Conservation (phyloP, 148 eudicot genomes). For the Euryodendron excelsum region DNA sequence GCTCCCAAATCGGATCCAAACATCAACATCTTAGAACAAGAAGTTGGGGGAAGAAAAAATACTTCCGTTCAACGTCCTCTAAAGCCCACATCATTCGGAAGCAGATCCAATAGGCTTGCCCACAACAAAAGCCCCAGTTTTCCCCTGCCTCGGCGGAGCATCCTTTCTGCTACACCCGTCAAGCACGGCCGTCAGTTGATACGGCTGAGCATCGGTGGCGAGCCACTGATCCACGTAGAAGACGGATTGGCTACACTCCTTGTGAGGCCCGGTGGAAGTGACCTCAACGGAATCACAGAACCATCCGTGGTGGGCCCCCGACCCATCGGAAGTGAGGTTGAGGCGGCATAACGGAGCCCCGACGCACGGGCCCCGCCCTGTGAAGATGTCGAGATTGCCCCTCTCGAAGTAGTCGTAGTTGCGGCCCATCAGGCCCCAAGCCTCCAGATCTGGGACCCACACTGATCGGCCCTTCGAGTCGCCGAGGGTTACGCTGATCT, state of each 20-base stretch:
- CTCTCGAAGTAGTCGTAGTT: conserved; percentile 43
- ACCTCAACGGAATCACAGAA: conserved; percentile 45
- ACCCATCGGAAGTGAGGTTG: conserved; percentile 40
- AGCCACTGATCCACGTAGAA: conserved; percentile 52
- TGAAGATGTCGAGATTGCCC: conserved; percentile 44
- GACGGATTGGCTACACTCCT: conserved; percentile 25
- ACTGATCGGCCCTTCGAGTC: conserved; percentile 19
- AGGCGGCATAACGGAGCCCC: conserved; percentile 32
- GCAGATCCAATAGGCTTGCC: conserved; percentile 7
- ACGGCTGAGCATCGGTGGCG: conserved; percentile 35
- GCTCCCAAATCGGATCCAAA: neutral
- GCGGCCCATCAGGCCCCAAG: conserved; percentile 33
- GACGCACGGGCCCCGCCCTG: conserved; percentile 42
- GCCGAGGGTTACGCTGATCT: conserved; percentile 26
- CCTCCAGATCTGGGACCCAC: conserved; percentile 18
- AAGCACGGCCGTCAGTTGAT: conserved; percentile 23
- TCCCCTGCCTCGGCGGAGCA: neutral
- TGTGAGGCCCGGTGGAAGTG: conserved; percentile 41
- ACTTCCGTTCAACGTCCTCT: neutral
- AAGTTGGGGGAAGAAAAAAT: neutral
- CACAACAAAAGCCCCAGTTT: conserved; percentile 1
- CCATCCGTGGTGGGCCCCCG: conserved; percentile 44
- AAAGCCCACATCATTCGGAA: neutral
- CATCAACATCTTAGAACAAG: neutral
- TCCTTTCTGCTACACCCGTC: conserved; percentile 17